These are phyloP conservation scores for Acanthamoeba healyi DNA, from an alignment of 208 protist species.

Conservation along the genomic window DNA sequence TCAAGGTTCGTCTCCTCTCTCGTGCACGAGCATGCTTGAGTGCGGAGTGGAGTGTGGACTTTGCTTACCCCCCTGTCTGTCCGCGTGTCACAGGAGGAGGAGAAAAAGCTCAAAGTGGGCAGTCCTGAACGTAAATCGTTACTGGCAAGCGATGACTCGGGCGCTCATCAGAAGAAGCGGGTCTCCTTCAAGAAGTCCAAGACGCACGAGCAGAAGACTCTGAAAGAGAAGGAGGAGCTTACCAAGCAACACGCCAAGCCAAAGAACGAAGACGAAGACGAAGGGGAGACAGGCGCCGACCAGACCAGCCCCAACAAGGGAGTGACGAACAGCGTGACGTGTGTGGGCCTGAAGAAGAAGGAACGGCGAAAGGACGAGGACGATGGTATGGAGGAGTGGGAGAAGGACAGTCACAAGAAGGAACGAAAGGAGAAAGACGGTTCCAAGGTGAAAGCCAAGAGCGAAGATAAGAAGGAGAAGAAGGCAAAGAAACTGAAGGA, in stretches of 20 bases:
- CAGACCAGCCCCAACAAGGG: neutral
- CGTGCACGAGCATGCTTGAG: neutral
- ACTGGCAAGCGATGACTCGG: constrained; percentile 17
- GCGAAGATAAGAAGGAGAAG: constrained; percentile 7
- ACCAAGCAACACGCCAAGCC: neutral
- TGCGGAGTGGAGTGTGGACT: no score
- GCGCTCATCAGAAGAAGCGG: constrained; percentile 36
- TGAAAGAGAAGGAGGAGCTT: neutral
- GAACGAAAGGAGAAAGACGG: neutral
- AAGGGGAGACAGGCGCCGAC: neutral
- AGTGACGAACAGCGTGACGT: neutral
- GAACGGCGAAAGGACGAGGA: constrained; percentile 25
- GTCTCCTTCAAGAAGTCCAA: constrained; percentile 53
- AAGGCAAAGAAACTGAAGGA: neutral
- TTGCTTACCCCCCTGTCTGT: neutral
- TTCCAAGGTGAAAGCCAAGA: neutral
- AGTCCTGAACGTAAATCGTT: neutral
- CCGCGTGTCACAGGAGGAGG: neutral
- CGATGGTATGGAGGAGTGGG: constrained; percentile 1
- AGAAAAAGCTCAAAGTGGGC: neutral
- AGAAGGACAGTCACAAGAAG: constrained; percentile 5
- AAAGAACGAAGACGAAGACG: constrained; percentile 12
- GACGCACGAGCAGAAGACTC: neutral
- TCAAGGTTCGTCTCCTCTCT: neutral
- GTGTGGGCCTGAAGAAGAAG: constrained; percentile 19